Conservation (phyloP, 345 rosid species). For the Hibiscus trionum region DNA sequence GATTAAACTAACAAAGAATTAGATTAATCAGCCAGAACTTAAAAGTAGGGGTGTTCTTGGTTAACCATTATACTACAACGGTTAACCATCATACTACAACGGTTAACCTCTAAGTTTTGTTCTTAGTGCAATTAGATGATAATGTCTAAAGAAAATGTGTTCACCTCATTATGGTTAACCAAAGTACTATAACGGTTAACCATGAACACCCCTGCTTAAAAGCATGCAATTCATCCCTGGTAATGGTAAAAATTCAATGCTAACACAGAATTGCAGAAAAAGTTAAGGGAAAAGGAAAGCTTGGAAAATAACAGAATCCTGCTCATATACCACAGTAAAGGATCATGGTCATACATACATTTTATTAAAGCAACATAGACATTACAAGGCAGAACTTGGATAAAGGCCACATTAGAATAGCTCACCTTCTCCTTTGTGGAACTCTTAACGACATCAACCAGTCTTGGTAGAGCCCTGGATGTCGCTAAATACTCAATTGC, state of each 20-base stretch:
- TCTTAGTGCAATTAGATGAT: too few relatives aligned
- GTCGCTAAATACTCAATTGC: slow-evolving; percentile 87
- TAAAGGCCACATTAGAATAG: not conserved
- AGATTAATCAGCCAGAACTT: slow-evolving; percentile 3
- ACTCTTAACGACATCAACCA: slow-evolving; percentile 74
- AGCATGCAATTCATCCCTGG: slow-evolving; percentile 8
- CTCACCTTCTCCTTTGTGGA: slow-evolving; percentile 94
- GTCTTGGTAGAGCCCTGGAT: slow-evolving; percentile 71
- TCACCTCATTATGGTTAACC: too few relatives aligned
- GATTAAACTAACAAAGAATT: not conserved
- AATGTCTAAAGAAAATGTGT: too few relatives aligned
- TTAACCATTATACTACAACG: too few relatives aligned
- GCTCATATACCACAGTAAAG: not conserved
- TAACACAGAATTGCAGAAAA: not conserved
- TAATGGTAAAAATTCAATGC: slow-evolving; percentile 3
- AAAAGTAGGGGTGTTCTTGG: not conserved
- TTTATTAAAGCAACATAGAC: not conserved
- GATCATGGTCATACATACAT: slow-evolving; percentile 6
- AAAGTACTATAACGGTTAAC: too few relatives aligned
- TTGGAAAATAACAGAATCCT: not conserved
- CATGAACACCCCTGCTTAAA: not conserved
- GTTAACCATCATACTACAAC: too few relatives aligned
- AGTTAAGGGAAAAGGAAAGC: not conserved
- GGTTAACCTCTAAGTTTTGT: too few relatives aligned
- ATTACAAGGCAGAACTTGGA: not conserved